Evolutionary conservation across 768 basidiomycete genomes (phyloP).

Genomic region (Auriscalpium microsporum): DNA sequence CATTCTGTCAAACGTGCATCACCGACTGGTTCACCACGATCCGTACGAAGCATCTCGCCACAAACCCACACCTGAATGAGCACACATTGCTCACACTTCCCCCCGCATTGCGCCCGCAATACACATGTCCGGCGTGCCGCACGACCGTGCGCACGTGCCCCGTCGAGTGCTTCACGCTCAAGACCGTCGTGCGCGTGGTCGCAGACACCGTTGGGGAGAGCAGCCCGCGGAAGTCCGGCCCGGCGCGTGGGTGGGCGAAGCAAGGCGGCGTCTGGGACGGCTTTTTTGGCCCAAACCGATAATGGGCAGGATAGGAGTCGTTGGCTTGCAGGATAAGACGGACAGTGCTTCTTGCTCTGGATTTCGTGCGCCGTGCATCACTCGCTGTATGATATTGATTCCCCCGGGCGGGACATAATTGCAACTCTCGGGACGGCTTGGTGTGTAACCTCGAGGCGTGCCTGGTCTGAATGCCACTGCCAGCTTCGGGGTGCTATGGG

Average conservation of each 20-base stretch:
- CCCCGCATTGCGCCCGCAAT: constrained; percentile 30
- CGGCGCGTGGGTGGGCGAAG: background rate
- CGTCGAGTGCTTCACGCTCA: constrained; percentile 53
- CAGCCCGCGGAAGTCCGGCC: constrained; percentile 24
- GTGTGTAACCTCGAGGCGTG: too few relatives aligned
- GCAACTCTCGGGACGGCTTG: too few relatives aligned
- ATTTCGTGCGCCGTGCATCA: too few relatives aligned
- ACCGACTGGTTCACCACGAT: constrained; percentile 44
- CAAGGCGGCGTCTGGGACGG: background rate
- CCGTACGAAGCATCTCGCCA: constrained; percentile 39
- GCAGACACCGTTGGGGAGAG: constrained; percentile 40
- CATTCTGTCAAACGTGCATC: constrained; percentile 57
- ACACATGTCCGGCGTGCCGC: constrained; percentile 65
- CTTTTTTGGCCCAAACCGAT: background rate
- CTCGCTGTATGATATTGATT: too few relatives aligned
- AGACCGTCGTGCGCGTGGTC: constrained; percentile 44
- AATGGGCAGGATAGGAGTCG: too few relatives aligned
- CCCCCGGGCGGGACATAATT: too few relatives aligned
- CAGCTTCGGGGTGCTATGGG: too few relatives aligned
- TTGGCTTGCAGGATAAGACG: too few relatives aligned
- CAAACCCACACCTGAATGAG: constrained; percentile 37
- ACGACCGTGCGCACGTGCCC: constrained; percentile 40
- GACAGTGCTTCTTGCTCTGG: too few relatives aligned
- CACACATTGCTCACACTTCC: background rate
- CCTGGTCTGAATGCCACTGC: too few relatives aligned